A percentile compares a stretch with the other conserved stretches of the same genome.
Evolutionary conservation across 2,329 filamentous ascomycete species (phyloP).

Genomic region (Paracoccidioides lutzii): DNA sequence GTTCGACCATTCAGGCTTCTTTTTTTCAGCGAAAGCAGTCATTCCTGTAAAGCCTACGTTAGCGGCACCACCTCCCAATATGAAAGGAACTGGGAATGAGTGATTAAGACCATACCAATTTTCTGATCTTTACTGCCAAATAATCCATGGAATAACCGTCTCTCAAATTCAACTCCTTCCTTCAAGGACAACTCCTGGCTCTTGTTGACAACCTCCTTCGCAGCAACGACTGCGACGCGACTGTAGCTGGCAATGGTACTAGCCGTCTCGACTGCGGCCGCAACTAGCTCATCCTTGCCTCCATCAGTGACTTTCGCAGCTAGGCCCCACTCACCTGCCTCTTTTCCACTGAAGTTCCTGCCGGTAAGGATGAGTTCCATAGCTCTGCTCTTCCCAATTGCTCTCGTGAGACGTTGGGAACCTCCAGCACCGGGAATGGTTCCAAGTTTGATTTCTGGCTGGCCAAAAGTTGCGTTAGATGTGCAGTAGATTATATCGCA

Average conservation of each 20-base stretch:
- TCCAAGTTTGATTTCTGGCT: constrained; percentile 93
- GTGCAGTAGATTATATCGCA: constrained; percentile 90
- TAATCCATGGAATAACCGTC: constrained; percentile 79
- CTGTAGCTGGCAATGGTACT: constrained; percentile 82
- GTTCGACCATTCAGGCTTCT: constrained; percentile 81
- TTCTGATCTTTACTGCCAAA: constrained; percentile 97
- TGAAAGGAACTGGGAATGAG: not conserved
- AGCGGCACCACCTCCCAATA: constrained; percentile 1
- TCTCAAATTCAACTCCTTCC: constrained; percentile 90
- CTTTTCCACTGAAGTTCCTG: constrained; percentile 65
- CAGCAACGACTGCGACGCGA: constrained; percentile 72
- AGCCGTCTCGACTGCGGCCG: constrained; percentile 68
- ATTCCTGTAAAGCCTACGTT: constrained; percentile 39
- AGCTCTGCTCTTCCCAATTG: constrained; percentile 68
- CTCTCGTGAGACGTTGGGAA: constrained; percentile 72
- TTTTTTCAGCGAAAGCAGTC: constrained; percentile 91
- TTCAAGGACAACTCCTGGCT: constrained; percentile 79
- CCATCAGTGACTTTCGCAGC: constrained; percentile 66
- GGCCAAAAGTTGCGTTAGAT: constrained; percentile 74
- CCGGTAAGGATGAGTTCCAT: constrained; percentile 90
- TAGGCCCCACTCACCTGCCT: constrained; percentile 83
- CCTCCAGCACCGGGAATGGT: constrained; percentile 87
- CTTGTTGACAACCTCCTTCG: constrained; percentile 98
- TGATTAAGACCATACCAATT: constrained; percentile 48
- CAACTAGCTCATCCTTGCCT: constrained; percentile 67